Conservation (phyloP, 2,329 filamentous ascomycete species). For the Fusarium graminum region DNA sequence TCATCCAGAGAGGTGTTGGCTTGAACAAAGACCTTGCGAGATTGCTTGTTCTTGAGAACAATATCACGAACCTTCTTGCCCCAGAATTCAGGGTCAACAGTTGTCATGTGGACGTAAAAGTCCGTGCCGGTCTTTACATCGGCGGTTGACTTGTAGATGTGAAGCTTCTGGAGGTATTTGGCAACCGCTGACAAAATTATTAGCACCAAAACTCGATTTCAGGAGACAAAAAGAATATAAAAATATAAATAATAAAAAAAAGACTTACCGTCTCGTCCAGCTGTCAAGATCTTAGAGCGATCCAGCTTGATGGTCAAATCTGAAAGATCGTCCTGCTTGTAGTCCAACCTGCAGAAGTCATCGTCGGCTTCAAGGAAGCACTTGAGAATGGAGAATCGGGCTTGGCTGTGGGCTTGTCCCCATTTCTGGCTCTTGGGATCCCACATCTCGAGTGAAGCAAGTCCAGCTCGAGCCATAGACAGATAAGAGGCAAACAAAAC, state of each 20-base stretch:
- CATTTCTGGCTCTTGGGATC: slow-evolving; percentile 91
- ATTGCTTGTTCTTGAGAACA: slow-evolving; percentile 81
- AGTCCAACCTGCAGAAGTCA: slow-evolving; percentile 86
- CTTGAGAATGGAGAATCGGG: slow-evolving; percentile 87
- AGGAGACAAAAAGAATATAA: too few species aligned
- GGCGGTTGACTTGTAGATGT: slow-evolving; percentile 92
- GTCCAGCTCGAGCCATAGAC: slow-evolving; percentile 92
- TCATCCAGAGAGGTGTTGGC: slow-evolving; percentile 85
- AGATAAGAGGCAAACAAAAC: slow-evolving; percentile 91
- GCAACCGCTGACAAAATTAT: slow-evolving; percentile 72
- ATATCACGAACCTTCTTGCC: slow-evolving; percentile 81
- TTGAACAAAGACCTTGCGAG: slow-evolving; percentile 93
- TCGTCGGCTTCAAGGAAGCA: slow-evolving; percentile 89
- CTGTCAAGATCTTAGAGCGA: slow-evolving; percentile 85
- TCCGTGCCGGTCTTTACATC: slow-evolving; percentile 82
- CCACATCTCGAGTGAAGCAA: slow-evolving; percentile 93
- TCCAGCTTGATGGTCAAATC: slow-evolving; percentile 87
- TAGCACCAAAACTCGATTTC: slow-evolving; percentile 35
- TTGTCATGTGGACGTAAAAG: slow-evolving; percentile 87
- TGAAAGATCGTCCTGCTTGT: slow-evolving; percentile 78
- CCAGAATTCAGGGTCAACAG: slow-evolving; percentile 86
- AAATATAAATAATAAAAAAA: too few species aligned
- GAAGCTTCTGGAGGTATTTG: slow-evolving; percentile 88
- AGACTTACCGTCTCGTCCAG: slow-evolving; percentile 75
- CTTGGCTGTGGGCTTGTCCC: slow-evolving; percentile 93